Evolutionary conservation across 305 asterid species (phyloP), one percentile per base, ranked within the genome.

Genomic region (Vinca major): DNA sequence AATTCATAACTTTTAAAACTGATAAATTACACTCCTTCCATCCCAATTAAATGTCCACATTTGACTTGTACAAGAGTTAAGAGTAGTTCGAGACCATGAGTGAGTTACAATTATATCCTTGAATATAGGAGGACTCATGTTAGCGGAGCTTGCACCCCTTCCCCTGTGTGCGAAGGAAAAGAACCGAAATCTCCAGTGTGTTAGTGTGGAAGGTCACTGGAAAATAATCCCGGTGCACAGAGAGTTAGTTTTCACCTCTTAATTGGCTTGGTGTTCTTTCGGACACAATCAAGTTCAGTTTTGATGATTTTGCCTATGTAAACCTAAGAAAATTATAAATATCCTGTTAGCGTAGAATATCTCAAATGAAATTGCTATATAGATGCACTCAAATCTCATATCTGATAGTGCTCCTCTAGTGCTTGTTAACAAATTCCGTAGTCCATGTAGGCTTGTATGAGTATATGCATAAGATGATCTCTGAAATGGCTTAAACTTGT

Each of bases 401-500:
- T 56, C 51, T 60, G 41, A 11, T 61, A 12, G 44, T 61, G 3
- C 61, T 41, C 41, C 66, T 45, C 11, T 45, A 12, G 11, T 45
- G 12, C 12, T 45, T 45, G 49, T 45, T 45, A 45, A 8, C 11
- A 7, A 7, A 41, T 41, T 41, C 7, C 44, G 7, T 7, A 41
- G 44, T 41, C 4, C 49, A 45, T 52, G 40, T 16, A 39, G 44
- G 51, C 41, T 37, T 63, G 17, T 63, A 10, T 44, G 17, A 41
- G 13, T 57, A 41, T 26, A 62, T 63, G 14, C 39, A 20, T 39
- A 51, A 62, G 54, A 5, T 47, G 52, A 21, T 45, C 21, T 45
- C 9, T 47, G 21, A 66, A 56, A 41, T 44, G 39, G 39, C 63
- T 74, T 73, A 69, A 63, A 52, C 72, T 74, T 66, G 65, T 36